Percentiles rank a stretch among this genome's conserved stretches.
Conservation (phyloP, 1,139 yeast genomes). For the Blastobotrys malaysiensis region DNA sequence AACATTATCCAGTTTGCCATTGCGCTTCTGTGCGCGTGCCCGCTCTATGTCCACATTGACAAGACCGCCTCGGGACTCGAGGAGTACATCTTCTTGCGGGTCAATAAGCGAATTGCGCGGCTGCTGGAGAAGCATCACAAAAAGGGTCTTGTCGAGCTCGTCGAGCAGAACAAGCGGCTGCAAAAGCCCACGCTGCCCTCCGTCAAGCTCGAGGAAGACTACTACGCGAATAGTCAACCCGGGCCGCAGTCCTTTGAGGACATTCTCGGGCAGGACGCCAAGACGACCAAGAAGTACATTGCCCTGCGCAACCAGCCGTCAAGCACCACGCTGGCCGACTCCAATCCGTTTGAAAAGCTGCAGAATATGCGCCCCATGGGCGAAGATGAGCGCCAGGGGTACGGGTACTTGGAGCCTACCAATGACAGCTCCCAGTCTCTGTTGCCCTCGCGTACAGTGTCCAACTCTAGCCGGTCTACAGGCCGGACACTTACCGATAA, state of each 20-base stretch:
- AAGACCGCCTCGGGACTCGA: constrained; percentile 41
- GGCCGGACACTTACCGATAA: neutral
- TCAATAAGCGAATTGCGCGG: constrained; percentile 50
- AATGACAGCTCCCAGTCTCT: neutral
- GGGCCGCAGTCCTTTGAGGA: constrained; percentile 11
- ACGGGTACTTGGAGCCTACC: constrained; percentile 8
- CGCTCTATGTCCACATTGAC: constrained; percentile 46
- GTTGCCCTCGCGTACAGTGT: neutral
- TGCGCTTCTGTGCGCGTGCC: constrained; percentile 53
- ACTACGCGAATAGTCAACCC: neutral
- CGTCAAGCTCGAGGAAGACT: constrained; percentile 11
- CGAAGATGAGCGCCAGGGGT: constrained; percentile 7
- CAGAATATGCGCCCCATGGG: neutral
- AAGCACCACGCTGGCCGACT: neutral
- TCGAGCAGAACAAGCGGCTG: constrained; percentile 23
- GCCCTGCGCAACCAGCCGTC: constrained; percentile 8
- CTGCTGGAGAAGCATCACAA: constrained; percentile 47
- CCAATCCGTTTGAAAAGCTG: constrained; percentile 9
- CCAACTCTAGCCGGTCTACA: neutral
- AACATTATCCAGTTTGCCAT: constrained; percentile 56
- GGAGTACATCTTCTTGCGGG: constrained; percentile 52
- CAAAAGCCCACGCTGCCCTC: constrained; percentile 21
- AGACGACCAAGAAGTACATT: constrained; percentile 7
- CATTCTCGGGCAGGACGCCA: constrained; percentile 9
- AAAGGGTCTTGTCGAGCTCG: constrained; percentile 26